Evolutionary conservation across 495 filamentous ascomycete genomes (phyloP).

Genomic region (Hamigera avellanea): DNA sequence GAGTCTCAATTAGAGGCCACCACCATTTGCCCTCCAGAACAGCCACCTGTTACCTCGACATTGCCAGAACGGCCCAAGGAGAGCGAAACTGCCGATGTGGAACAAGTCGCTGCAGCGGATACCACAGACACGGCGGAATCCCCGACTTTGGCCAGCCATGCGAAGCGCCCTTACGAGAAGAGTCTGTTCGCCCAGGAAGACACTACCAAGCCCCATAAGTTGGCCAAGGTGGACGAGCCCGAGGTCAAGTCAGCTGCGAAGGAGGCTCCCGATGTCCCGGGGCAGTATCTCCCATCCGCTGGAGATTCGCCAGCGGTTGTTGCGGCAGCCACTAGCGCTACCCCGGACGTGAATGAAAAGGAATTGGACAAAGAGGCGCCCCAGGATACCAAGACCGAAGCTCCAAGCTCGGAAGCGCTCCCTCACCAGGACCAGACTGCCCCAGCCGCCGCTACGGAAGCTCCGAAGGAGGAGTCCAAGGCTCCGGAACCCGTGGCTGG

Average conservation of each 20-base stretch:
- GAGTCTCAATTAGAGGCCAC: no score
- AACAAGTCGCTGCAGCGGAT: conserved; percentile 8
- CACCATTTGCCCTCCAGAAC: conserved; percentile 3
- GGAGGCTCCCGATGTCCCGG: neutral
- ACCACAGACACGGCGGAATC: conserved; percentile 5
- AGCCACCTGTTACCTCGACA: conserved; percentile 3
- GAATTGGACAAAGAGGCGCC: no score
- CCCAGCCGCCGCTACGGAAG: no score
- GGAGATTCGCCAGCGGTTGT: conserved; percentile 9
- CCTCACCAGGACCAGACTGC: no score
- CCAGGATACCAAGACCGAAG: no score
- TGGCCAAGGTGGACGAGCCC: conserved; percentile 12
- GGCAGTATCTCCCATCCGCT: conserved; percentile 1
- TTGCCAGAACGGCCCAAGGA: neutral
- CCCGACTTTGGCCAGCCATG: conserved; percentile 6
- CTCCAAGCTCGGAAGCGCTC: no score
- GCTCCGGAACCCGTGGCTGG: no score
- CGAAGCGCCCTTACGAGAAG: conserved; percentile 16
- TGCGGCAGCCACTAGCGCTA: conserved; percentile 10
- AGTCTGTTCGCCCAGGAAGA: conserved; percentile 11
- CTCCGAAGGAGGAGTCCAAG: no score
- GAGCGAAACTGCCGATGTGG: conserved; percentile 10
- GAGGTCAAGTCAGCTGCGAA: conserved; percentile 1
- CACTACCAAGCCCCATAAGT: conserved; percentile 15
- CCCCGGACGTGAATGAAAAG: conserved; percentile 7